A percentile compares a stretch with the other conserved stretches of the same genome.
These are phyloP conservation scores for Baorangia bicolor DNA, from an alignment of 768 basidiomycete species.

Conservation along the genomic window DNA sequence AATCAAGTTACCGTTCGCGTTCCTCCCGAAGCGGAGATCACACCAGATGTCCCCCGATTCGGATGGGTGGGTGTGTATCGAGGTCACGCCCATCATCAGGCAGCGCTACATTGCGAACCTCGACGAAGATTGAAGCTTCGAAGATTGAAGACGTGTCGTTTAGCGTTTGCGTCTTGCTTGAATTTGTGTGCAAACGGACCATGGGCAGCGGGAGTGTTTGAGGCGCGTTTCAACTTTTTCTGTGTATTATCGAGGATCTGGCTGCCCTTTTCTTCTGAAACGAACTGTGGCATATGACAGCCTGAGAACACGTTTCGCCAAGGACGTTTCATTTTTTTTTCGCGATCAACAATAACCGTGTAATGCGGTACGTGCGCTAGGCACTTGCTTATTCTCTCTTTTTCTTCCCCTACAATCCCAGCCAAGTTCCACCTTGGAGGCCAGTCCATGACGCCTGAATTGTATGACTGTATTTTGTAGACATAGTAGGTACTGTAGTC, in stretches of 20 bases:
- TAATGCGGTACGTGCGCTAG: background rate
- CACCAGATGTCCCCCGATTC: slow-evolving; percentile 12
- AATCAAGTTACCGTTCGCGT: slow-evolving; percentile 13
- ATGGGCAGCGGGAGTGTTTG: background rate
- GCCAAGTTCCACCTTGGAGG: too few relatives aligned
- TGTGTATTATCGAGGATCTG: background rate
- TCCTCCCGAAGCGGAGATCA: slow-evolving; percentile 18
- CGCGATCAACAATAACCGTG: background rate
- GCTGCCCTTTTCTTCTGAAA: slow-evolving; percentile 1
- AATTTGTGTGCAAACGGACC: background rate
- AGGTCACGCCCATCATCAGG: slow-evolving; percentile 25
- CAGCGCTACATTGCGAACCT: slow-evolving; percentile 17
- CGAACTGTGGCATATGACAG: background rate
- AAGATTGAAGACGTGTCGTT: background rate
- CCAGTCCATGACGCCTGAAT: background rate
- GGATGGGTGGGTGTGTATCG: slow-evolving; percentile 33
- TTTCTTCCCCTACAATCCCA: background rate
- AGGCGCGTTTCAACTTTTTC: slow-evolving; percentile 2
- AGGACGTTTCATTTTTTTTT: background rate
- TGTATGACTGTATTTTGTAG: background rate
- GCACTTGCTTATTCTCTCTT: background rate
- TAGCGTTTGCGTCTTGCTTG: too few relatives aligned
- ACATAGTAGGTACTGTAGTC: slow-evolving; percentile 4
- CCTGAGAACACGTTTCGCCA: background rate
- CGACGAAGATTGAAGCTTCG: slow-evolving; percentile 13